These are phyloP conservation scores for Plasmodium vinckei DNA, from an alignment of 169 alveolate species.

Conservation along the genomic window DNA sequence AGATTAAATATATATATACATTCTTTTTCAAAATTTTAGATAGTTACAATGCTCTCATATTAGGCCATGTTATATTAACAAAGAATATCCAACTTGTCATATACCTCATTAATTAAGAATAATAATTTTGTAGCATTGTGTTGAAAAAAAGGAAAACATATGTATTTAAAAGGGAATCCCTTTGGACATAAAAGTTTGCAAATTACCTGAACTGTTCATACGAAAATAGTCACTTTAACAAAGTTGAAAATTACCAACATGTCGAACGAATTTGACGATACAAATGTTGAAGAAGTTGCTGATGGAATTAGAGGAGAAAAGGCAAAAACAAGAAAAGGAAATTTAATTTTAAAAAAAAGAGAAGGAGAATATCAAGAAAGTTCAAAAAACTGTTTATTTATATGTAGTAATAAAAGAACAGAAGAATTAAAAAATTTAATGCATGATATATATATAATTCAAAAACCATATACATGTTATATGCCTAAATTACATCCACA, in stretches of 20 bases:
- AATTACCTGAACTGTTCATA: background rate
- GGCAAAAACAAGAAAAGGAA: slow-evolving; percentile 58
- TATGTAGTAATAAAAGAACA: slow-evolving; percentile 49
- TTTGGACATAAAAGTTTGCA: too few relatives aligned
- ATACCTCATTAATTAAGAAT: too few relatives aligned
- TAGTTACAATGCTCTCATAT: too few relatives aligned
- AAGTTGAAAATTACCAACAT: background rate
- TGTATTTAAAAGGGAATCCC: too few relatives aligned
- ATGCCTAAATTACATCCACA: slow-evolving; percentile 46
- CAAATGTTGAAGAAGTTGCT: slow-evolving; percentile 23
- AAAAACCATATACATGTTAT: slow-evolving; percentile 58
- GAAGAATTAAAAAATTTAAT: slow-evolving; percentile 24
- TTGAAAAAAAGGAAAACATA: too few relatives aligned
- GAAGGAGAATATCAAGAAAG: slow-evolving; percentile 53
- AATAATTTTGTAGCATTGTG: too few relatives aligned
- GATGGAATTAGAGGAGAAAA: slow-evolving; percentile 9
- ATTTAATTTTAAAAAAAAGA: slow-evolving; percentile 36
- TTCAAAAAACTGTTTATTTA: slow-evolving; percentile 42
- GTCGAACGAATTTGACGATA: slow-evolving; percentile 15
- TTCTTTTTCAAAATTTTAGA: too few relatives aligned
- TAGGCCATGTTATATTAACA: too few relatives aligned
- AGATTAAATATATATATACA: too few relatives aligned
- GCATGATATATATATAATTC: slow-evolving; percentile 35
- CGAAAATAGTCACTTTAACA: background rate
- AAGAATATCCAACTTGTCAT: too few relatives aligned